Percentiles rank a stretch among this genome's conserved stretches.
These are phyloP conservation scores for Rhodomyrtus tomentosa DNA, from an alignment of 345 rosid genomes.

Conservation along the genomic window DNA sequence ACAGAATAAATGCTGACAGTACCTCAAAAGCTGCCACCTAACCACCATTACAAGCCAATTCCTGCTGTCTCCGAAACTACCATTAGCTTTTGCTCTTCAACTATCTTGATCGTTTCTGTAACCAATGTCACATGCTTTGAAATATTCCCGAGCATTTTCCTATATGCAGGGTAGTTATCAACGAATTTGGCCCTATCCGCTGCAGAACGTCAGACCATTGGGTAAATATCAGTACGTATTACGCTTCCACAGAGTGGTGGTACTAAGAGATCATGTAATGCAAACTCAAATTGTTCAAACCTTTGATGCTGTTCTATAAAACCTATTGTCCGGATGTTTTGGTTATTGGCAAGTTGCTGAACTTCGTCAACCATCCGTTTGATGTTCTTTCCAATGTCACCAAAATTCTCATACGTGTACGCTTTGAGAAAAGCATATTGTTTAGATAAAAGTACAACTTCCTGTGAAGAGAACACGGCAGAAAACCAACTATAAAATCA, in stretches of 20 bases:
- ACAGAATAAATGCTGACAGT: background rate
- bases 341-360: slow-evolving; percentile 95
- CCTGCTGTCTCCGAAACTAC: slow-evolving; percentile 84
- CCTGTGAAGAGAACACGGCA: slow-evolving; percentile 33
- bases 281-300: background rate
- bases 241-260: background rate
- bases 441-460: slow-evolving; percentile 90
- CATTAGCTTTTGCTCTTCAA: slow-evolving; percentile 91
- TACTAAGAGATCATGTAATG: background rate
- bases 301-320: slow-evolving; percentile 3
- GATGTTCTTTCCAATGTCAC: slow-evolving; percentile 96
- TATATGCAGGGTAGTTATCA: slow-evolving; percentile 89
- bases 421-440: slow-evolving; percentile 86
- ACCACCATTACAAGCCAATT: slow-evolving; percentile 96
- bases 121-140: slow-evolving; percentile 95
- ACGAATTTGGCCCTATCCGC: slow-evolving; percentile 99
- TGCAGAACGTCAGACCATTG: slow-evolving; percentile 23
- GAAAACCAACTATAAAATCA: background rate
- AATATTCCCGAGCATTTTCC: slow-evolving; percentile 96
- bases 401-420: slow-evolving; percentile 93
- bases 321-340: slow-evolving; percentile 95
- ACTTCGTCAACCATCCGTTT: slow-evolving; percentile 96
- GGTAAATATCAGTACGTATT: background rate
- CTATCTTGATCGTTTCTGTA: slow-evolving; percentile 95
- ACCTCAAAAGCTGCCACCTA: slow-evolving; percentile 62